Conservation (phyloP, 345 rosid species). For the Eucalyptus decipiens region DNA sequence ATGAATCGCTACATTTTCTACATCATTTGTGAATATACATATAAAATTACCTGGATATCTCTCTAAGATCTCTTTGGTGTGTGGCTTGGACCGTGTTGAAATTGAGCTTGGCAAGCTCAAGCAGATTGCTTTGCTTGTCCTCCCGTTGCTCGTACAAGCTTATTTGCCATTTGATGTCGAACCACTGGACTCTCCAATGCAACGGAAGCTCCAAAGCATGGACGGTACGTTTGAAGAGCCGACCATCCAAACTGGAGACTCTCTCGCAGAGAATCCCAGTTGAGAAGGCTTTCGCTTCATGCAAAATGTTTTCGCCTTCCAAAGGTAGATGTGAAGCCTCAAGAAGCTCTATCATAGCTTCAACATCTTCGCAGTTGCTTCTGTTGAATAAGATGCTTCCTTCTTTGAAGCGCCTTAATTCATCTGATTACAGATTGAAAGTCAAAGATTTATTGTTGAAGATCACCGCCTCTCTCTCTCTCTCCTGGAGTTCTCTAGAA, state of each 20-base stretch:
- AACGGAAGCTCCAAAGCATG: conserved; percentile 26
- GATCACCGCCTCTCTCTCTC: no score
- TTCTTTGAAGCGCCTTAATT: conserved; percentile 11
- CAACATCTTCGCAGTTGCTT: not conserved
- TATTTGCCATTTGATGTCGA: conserved; percentile 36
- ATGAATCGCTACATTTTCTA: not conserved
- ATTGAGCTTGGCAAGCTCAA: conserved; percentile 27
- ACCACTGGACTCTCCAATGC: conserved; percentile 35
- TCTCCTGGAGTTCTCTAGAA: no score
- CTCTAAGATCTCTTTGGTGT: conserved; percentile 30
- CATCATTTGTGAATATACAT: not conserved
- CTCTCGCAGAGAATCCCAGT: not conserved
- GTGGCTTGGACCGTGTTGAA: conserved; percentile 33
- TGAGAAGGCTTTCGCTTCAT: conserved; percentile 9
- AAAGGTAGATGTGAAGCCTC: conserved; percentile 31
- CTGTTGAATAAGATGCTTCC: not conserved
- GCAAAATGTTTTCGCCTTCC: conserved; percentile 17
- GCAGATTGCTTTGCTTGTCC: not conserved
- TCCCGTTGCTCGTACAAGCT: not conserved
- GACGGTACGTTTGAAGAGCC: not conserved
- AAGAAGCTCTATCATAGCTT: conserved; percentile 21
- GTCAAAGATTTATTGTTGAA: not conserved
- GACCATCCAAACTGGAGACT: not conserved
- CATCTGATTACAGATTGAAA: not conserved
- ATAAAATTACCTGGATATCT: conserved; percentile 16